Evolutionary conservation across 345 rosid genomes (phyloP).

Genomic region (Limnanthes douglasii): DNA sequence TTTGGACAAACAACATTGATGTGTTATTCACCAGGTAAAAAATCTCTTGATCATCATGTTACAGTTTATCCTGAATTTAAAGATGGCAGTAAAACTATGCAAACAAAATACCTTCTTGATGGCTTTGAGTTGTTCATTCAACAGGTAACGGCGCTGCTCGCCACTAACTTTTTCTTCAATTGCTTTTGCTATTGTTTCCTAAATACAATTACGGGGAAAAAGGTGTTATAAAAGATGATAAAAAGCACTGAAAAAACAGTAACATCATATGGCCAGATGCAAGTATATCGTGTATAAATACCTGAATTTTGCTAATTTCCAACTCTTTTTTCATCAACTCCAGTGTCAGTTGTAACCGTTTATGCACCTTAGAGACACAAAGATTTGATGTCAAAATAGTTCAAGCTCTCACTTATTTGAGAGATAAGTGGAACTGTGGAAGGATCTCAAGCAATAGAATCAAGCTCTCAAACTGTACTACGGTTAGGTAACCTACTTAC

Average conservation of each 20-base stretch:
- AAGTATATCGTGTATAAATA: conserved; percentile 10
- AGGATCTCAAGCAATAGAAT: conserved; percentile 1
- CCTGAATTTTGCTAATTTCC: conserved; percentile 99
- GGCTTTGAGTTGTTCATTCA: conserved; percentile 98
- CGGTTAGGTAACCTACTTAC: conserved; percentile 27
- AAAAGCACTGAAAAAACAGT: conserved; percentile 1
- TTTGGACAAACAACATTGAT: conserved; percentile 1
- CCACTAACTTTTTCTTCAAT: conserved; percentile 98
- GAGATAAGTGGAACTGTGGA: conserved; percentile 7
- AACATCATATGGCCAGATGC: neutral
- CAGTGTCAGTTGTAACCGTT: conserved; percentile 71
- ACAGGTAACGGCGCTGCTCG: conserved; percentile 93
- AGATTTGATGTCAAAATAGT: no score
- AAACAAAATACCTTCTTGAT: conserved; percentile 69
- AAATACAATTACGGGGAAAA: conserved; percentile 9
- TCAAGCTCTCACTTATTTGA: no score
- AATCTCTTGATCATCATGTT: no score
- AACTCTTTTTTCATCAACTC: conserved; percentile 91
- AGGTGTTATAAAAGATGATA: conserved; percentile 2
- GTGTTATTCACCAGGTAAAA: neutral
- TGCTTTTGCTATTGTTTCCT: conserved; percentile 97
- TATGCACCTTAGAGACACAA: conserved; percentile 42
- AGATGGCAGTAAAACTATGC: no score
- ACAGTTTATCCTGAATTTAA: no score
- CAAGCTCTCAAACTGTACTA: neutral